Evolutionary conservation across 768 basidiomycete species (phyloP).

Genomic region (Suillus clintonianus): DNA sequence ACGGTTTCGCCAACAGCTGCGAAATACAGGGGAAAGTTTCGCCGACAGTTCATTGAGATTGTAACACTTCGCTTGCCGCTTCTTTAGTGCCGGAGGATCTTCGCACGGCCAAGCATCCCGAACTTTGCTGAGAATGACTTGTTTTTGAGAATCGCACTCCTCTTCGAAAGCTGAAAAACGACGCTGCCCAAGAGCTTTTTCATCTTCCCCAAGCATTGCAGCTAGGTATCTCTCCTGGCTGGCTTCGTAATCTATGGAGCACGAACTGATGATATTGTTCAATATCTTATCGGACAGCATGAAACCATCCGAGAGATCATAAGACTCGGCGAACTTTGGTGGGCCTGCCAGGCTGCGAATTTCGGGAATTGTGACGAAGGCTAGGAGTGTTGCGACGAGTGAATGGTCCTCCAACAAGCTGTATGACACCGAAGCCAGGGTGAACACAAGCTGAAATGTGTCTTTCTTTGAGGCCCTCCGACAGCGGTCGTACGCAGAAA

Average conservation of each 20-base stretch:
- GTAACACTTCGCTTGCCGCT: neutral
- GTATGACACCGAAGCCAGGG: neutral
- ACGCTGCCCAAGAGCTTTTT: neutral
- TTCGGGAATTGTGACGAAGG: neutral
- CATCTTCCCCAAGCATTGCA: neutral
- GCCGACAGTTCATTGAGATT: neutral
- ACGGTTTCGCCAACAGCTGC: neutral
- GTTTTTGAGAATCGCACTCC: neutral
- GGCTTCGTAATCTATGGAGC: neutral
- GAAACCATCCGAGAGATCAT: neutral
- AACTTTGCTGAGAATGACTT: neutral
- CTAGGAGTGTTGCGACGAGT: neutral
- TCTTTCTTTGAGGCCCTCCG: neutral
- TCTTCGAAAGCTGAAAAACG: neutral
- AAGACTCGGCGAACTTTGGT: neutral
- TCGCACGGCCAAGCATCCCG: neutral
- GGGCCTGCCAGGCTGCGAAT: neutral
- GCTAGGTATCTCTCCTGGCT: neutral
- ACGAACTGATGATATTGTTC: neutral
- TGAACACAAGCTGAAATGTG: neutral
- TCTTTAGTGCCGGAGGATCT: neutral
- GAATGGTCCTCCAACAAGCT: neutral
- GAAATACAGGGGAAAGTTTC: neutral
- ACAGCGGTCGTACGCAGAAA: neutral
- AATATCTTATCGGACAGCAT: neutral